Conservation (phyloP, 1,139 yeast genomes). For the Nakaseomyces bracarensis region DNA sequence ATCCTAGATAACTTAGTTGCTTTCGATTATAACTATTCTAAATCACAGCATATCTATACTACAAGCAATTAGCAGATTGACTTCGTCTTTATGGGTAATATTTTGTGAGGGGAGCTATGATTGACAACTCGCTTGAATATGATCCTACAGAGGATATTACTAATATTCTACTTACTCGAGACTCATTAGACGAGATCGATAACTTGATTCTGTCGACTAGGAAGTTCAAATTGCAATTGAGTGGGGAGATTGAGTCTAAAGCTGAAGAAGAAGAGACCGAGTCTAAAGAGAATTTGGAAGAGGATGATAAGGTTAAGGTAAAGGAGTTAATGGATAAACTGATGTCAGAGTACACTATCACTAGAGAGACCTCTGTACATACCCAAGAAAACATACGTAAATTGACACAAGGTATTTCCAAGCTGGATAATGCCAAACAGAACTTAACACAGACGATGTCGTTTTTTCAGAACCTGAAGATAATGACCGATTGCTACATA, state of each 20-base stretch:
- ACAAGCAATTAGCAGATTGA: no score
- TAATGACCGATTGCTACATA: slow-evolving; percentile 72
- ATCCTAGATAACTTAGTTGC: no score
- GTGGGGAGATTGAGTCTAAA: slow-evolving; percentile 26
- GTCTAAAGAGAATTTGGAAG: no score
- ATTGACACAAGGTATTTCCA: slow-evolving; percentile 72
- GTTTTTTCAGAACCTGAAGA: slow-evolving; percentile 75
- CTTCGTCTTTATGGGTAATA: no score
- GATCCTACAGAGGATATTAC: slow-evolving; percentile 37
- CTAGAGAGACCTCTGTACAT: slow-evolving; percentile 41
- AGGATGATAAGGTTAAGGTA: slow-evolving; percentile 13
- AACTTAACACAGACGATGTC: slow-evolving; percentile 81
- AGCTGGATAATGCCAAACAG: slow-evolving; percentile 70
- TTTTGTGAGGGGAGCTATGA: slow-evolving; percentile 11
- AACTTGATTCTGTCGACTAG: slow-evolving; percentile 37
- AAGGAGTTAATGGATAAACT: slow-evolving; percentile 24
- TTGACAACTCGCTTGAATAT: slow-evolving; percentile 28
- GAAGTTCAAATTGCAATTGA: slow-evolving; percentile 40
- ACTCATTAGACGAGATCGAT: slow-evolving; percentile 42
- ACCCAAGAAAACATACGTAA: slow-evolving; percentile 58
- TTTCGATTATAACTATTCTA: no score
- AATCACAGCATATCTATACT: no score
- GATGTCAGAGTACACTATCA: slow-evolving; percentile 36
- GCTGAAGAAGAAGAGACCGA: slow-evolving; percentile 28
- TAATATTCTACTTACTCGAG: slow-evolving; percentile 36